Percentiles rank a stretch among this genome's conserved stretches.
These are phyloP conservation scores for Chamaenerion angustifolium DNA, from an alignment of 345 rosid genomes.

Conservation along the genomic window DNA sequence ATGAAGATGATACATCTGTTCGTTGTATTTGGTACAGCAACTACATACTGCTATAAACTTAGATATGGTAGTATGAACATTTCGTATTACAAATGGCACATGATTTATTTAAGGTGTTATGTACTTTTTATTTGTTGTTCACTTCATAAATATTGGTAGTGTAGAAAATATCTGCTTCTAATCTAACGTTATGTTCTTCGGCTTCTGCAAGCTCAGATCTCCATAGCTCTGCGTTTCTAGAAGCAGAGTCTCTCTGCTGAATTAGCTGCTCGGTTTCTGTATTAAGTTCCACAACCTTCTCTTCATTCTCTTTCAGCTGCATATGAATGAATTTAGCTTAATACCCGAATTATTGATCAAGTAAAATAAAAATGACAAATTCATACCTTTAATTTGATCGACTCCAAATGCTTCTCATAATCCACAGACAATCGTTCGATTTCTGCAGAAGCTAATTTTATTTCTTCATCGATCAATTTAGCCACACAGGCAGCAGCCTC, in stretches of 20 bases:
- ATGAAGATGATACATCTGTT: too few species aligned
- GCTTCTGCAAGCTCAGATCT: constrained; percentile 91
- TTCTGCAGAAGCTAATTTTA: constrained; percentile 60
- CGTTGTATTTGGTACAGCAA: too few species aligned
- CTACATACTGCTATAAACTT: too few species aligned
- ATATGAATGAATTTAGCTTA: not conserved
- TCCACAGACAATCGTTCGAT: constrained; percentile 50
- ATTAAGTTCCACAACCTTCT: constrained; percentile 34
- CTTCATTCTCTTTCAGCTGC: constrained; percentile 68
- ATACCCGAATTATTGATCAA: not conserved
- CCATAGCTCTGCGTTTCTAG: constrained; percentile 84
- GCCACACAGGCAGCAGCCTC: constrained; percentile 92
- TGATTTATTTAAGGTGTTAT: too few species aligned
- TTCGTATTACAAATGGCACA: too few species aligned
- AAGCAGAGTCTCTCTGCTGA: constrained; percentile 65
- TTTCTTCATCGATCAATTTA: constrained; percentile 71
- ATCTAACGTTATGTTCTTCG: constrained; percentile 65
- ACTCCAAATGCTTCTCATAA: constrained; percentile 48
- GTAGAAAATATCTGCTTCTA: constrained; percentile 73
- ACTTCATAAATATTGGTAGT: constrained; percentile 34
- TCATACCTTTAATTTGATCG: constrained; percentile 42
- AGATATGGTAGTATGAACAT: too few species aligned
- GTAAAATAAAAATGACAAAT: not conserved
- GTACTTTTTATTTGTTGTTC: too few species aligned
- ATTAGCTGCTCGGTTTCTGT: constrained; percentile 62